Percentiles rank a stretch among this genome's conserved stretches.
phyloP scores from a whole-genome alignment of 257 asterid species.

The Fraxinus excelsior region DNA sequence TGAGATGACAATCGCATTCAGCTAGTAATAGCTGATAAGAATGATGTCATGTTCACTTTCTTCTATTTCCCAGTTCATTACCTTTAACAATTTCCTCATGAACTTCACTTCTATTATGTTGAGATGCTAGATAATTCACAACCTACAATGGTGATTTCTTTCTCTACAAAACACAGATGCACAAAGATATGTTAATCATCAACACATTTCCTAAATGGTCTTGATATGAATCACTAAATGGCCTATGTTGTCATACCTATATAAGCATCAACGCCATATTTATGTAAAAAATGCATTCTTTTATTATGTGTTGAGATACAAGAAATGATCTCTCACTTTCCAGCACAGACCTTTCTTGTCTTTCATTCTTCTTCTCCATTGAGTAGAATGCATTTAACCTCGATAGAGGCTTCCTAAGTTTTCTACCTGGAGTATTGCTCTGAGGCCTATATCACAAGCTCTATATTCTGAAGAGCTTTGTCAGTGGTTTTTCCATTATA shows the following conservation, averaged over 20 bases:
- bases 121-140: background rate
- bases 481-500: background rate
- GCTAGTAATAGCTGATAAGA: background rate
- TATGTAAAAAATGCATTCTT: background rate
- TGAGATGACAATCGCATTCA: background rate
- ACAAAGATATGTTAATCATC: background rate
- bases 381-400: background rate
- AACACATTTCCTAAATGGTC: too few relatives aligned
- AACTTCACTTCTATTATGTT: background rate
- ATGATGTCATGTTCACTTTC: background rate
- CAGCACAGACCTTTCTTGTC: background rate
- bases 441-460: background rate
- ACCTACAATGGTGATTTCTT: background rate
- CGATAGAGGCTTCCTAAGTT: background rate
- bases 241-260: background rate
- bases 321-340: background rate
- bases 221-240: background rate
- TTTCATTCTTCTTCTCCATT: background rate
- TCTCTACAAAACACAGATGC: background rate
- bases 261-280: background rate
- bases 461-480: background rate
- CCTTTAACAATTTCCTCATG: background rate
- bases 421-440: background rate
- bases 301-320: background rate
- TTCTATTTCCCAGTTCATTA: background rate